Evolutionary conservation across 345 rosid species (phyloP), one percentile per base, ranked within the genome.

Genomic region (Aquilaria yunnanensis): DNA sequence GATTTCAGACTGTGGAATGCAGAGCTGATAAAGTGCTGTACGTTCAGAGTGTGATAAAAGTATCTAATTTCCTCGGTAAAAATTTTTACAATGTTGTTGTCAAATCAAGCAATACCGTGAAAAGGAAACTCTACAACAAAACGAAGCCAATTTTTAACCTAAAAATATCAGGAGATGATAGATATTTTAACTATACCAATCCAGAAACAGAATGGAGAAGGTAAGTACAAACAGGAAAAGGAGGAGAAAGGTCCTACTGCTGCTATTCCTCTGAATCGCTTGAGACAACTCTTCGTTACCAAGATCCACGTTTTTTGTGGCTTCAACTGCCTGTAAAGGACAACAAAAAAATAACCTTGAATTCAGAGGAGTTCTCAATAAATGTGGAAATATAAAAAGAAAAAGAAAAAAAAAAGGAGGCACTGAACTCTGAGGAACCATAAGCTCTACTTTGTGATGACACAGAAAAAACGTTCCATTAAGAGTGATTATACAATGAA

Each of bases 231-330:
- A 77, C 41, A 90, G 74, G 72, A 90, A 90, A 54, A 88, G 86
- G 74, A 90, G 60, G 59, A 90, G 92, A 77, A 94, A 87, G 23
- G 97, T 94, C 77, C 97, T 83, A 91, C 96, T 86, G 72, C 93
- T 79, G 84, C 85, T 85, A 67, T 87, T 90, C 54, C 93, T 63
- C 63, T 80, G 80, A 68, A 91, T 84, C 31, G 97, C 96, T 78
- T 81, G 89, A 14, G 91, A 37, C 43, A 37, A 37, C 57, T 94
- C 96, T 67, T 78, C 86, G 85, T 94, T 88, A 46, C 99, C 96
- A 43, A 85, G 84, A 68, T 90, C 81, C 61, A 94, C 96, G 46
- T 90, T 94, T 74, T 76, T 77, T 33, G 97, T 94, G 23, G 97
- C 97, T 77, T 90, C 96, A 45, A 94, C 82, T 1, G 97, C 97